phyloP scores from a whole-genome alignment of 345 rosid genomes.

The Citrus trifoliata region DNA sequence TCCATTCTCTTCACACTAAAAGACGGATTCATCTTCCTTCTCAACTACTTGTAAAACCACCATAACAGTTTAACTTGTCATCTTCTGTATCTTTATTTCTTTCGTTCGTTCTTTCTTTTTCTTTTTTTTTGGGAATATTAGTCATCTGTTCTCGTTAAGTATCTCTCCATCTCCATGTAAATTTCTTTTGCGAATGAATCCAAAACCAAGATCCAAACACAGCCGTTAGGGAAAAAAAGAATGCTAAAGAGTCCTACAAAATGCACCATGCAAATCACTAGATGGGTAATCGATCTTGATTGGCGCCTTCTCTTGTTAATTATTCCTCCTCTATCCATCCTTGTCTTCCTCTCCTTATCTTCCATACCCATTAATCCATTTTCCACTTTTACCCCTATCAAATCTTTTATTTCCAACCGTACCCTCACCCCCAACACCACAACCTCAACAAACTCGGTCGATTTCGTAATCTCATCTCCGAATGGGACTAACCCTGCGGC shows the following conservation, averaged over 20 bases:
- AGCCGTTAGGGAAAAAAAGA: not conserved
- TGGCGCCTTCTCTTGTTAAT: slow-evolving; percentile 37
- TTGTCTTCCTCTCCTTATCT: slow-evolving; percentile 24
- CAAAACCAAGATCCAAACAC: not conserved
- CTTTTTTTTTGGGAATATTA: no score
- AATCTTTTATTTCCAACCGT: slow-evolving; percentile 23
- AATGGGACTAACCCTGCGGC: not conserved
- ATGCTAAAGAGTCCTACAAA: slow-evolving; percentile 9
- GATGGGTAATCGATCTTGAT: slow-evolving; percentile 42
- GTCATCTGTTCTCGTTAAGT: no score
- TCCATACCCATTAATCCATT: slow-evolving; percentile 9
- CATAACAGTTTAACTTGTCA: not conserved
- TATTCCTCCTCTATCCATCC: slow-evolving; percentile 27
- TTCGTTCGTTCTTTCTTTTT: not conserved
- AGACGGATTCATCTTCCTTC: slow-evolving; percentile 2
- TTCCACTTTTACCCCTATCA: slow-evolving; percentile 20
- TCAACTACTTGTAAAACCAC: not conserved
- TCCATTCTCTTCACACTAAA: not conserved
- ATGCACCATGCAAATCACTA: slow-evolving; percentile 19
- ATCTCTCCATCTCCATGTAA: not conserved
- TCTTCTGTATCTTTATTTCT: not conserved
- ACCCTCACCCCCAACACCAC: slow-evolving; percentile 15
- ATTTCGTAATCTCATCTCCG: not conserved
- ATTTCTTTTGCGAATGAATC: not conserved
- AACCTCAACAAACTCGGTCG: slow-evolving; percentile 5